phyloP scores from a whole-genome alignment of 306 rosid genomes.

The Dicorynia guianensis region DNA sequence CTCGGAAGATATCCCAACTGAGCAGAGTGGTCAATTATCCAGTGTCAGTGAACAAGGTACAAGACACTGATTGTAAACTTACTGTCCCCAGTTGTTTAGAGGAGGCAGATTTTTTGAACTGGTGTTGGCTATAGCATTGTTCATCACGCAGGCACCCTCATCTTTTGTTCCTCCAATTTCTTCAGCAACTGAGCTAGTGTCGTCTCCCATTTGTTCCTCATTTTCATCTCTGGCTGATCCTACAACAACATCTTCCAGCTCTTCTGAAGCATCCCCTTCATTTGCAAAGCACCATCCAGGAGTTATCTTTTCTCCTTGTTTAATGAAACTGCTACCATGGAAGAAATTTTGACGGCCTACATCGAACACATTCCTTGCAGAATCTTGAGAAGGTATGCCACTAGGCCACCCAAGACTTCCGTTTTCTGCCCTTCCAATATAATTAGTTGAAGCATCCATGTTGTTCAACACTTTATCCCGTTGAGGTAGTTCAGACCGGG shows the following conservation, averaged over 20 bases:
- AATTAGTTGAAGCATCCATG: constrained; percentile 32
- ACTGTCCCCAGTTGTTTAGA: constrained; percentile 30
- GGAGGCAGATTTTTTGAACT: constrained; percentile 37
- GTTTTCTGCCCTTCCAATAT: constrained; percentile 13
- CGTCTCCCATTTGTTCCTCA: constrained; percentile 49
- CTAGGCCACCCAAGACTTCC: constrained; percentile 42
- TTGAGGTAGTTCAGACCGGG: constrained; percentile 24
- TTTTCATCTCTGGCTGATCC: constrained; percentile 53
- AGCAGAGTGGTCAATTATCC: constrained; percentile 31
- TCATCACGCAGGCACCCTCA: constrained; percentile 25
- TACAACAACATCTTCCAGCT: constrained; percentile 43
- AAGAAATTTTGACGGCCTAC: constrained; percentile 31
- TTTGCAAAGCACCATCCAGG: constrained; percentile 49
- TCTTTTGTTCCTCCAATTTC: constrained; percentile 37
- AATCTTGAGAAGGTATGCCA: constrained; percentile 23
- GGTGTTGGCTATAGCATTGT: constrained; percentile 19
- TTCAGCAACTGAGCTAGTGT: constrained; percentile 48
- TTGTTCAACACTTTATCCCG: constrained; percentile 23
- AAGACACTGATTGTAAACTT: constrained; percentile 4
- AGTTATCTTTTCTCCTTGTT: constrained; percentile 45
- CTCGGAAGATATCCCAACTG: constrained; percentile 39
- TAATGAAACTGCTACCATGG: constrained; percentile 30
- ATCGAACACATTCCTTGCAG: constrained; percentile 31
- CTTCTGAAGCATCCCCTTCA: constrained; percentile 49
- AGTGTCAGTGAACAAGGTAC: background rate